Percentiles rank a stretch among this genome's conserved stretches.
These are phyloP conservation scores for Phialemonium atrogriseum DNA, from an alignment of 2,329 filamentous ascomycete genomes.

Conservation along the genomic window DNA sequence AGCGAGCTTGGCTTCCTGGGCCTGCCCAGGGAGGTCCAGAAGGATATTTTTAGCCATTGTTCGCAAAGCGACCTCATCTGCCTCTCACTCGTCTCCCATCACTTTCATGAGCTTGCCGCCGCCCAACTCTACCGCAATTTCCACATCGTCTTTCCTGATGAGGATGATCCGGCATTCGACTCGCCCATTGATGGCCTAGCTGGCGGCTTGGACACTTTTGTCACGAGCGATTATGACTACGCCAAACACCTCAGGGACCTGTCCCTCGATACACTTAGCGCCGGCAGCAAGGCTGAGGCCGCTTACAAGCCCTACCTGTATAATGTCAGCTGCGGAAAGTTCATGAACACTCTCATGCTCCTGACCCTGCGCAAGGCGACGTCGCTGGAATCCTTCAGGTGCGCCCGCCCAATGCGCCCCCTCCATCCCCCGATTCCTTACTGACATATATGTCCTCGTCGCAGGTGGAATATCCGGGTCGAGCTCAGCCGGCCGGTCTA, in stretches of 20 bases:
- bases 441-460: conserved; percentile 4
- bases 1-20: conserved; percentile 31
- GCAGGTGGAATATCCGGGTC: conserved; percentile 56
- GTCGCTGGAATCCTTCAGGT: conserved; percentile 49
- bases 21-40: conserved; percentile 39
- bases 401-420: conserved; percentile 14
- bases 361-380: conserved; percentile 47
- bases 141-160: conserved; percentile 52
- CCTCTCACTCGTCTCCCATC: conserved; percentile 48
- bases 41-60: conserved; percentile 40
- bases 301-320: conserved; percentile 47
- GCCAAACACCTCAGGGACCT: conserved; percentile 48
- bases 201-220: conserved; percentile 51
- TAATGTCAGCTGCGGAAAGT: conserved; percentile 50
- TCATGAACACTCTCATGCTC: conserved; percentile 52
- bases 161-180: conserved; percentile 43
- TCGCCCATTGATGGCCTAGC: conserved; percentile 49
- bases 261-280: conserved; percentile 45
- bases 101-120: conserved; percentile 50
- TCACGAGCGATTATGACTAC: conserved; percentile 56
- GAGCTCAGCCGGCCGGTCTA: conserved; percentile 53
- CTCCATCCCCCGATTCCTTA: neutral
- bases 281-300: conserved; percentile 42
- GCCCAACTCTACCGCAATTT: conserved; percentile 52
- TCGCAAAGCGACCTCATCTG: conserved; percentile 44